A percentile compares a stretch with the other conserved stretches of the same genome.
These are phyloP conservation scores for Tylopilus sp. DNA, from an alignment of 768 basidiomycete genomes.

Conservation along the genomic window DNA sequence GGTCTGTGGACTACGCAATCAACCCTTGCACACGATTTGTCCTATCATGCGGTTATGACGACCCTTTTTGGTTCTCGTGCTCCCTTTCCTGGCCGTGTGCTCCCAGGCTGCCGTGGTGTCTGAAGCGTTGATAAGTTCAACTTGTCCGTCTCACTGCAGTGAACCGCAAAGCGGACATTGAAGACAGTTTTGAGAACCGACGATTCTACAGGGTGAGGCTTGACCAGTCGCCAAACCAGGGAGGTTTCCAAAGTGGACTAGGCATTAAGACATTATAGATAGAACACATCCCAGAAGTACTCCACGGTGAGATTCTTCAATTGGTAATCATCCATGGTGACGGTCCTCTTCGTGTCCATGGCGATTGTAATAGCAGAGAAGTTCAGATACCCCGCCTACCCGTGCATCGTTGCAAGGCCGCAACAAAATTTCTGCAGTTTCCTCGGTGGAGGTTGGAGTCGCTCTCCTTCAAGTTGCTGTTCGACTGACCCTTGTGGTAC, in stretches of 20 bases:
- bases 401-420: slow-evolving; percentile 18
- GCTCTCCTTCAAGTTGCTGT: slow-evolving; percentile 10
- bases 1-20: slow-evolving; percentile 11
- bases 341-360: slow-evolving; percentile 15
- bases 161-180: slow-evolving; percentile 24
- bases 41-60: slow-evolving; percentile 5
- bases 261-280: slow-evolving; percentile 18
- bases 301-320: slow-evolving; percentile 26
- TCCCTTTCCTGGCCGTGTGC: slow-evolving; percentile 11
- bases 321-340: slow-evolving; percentile 22
- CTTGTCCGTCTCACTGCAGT: slow-evolving; percentile 7
- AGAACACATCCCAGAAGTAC: slow-evolving; percentile 19
- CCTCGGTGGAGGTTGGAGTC: slow-evolving; percentile 27
- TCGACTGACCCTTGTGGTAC: slow-evolving; percentile 36
- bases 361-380: slow-evolving; percentile 24
- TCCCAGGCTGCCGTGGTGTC: slow-evolving; percentile 3
- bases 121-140: neutral
- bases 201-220: neutral
- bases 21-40: slow-evolving; percentile 10
- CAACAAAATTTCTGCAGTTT: slow-evolving; percentile 35
- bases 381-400: slow-evolving; percentile 7
- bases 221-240: neutral
- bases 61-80: slow-evolving; percentile 13
- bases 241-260: slow-evolving; percentile 3
- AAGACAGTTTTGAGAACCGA: neutral